Evolutionary conservation across 768 basidiomycete genomes (phyloP).

Genomic region (Suillus brevipes): DNA sequence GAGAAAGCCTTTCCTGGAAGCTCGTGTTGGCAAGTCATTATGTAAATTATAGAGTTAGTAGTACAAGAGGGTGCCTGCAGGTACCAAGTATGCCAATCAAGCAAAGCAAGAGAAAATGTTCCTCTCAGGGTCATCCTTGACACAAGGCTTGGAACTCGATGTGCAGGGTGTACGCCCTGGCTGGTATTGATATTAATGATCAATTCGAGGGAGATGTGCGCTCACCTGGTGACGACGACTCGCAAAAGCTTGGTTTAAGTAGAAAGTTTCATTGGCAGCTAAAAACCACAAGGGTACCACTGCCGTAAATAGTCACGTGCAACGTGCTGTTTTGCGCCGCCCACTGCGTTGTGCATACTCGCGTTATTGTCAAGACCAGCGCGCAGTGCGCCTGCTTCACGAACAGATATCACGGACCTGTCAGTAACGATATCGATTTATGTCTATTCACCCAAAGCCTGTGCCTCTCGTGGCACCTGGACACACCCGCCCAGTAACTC

Average conservation of each 20-base stretch:
- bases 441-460: slow-evolving; percentile 65
- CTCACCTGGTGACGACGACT: not conserved
- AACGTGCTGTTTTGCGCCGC: not conserved
- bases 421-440: slow-evolving; percentile 46
- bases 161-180: not conserved
- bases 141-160: not conserved
- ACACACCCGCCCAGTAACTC: slow-evolving; percentile 86
- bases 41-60: not conserved
- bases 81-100: not conserved
- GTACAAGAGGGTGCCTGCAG: not conserved
- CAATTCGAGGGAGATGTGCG: not conserved
- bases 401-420: slow-evolving; percentile 12
- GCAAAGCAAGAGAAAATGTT: not conserved
- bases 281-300: not conserved
- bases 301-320: slow-evolving; percentile 1
- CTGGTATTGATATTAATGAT: not conserved
- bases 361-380: slow-evolving; percentile 27
- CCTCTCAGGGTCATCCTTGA: not conserved
- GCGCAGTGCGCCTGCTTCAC: slow-evolving; percentile 50
- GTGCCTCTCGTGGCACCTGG: slow-evolving; percentile 83
- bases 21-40: not conserved
- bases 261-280: not conserved
- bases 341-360: not conserved
- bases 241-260: not conserved
- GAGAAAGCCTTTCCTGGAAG: not conserved